Base-by-base conservation (phyloP, 2,329 filamentous ascomycete species). In the Sporothrix schenckii region DNA sequence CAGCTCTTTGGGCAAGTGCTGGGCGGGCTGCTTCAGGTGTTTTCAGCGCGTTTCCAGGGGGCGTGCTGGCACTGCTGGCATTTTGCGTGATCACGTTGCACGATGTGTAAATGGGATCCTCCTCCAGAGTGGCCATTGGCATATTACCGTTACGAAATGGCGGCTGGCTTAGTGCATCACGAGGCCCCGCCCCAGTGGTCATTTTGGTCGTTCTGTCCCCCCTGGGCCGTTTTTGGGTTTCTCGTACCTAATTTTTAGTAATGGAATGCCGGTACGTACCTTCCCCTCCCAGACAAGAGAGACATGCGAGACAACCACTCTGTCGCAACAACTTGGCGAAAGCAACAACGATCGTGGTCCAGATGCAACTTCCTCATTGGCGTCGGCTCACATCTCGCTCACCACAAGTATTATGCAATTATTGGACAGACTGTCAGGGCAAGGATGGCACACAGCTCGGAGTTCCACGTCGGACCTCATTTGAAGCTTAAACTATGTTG, bases 211-310 rank as follows among this genome's bases (percentile, higher is more conserved):
- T 53, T 70, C 52, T 66, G 53, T 49, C 68, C 68, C 66, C 49
- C 69, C 70, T 70, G 47, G 66, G 70, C 76, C 76, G 76, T 73
- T 73, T 70, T 71, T 70, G 47, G 70, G 63, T 76, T 77, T 76
- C 74, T 73, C 72, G 72, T 76, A 76, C 72, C 73, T 77, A 77
- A 77, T 71, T 50, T 74, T 77, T 77, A 76, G 75, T 76, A 74
- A 77, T 74, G 66, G 69, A 72, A 75, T 76, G 65, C 67, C 13
- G 66, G 67, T 69, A 53, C 66, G 69, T 66, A 69, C 66, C 53
- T 34, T 60, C 39, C 53, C 27, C 47, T 69, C 34, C 61, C 66
- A 27, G 50, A 6, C 44, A 52, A 0, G 19, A 30, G 10, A 66
- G 27, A 39, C 34, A 34, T 34, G 34, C 34, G 41, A 44, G 41